Conservation (phyloP, 345 rosid genomes). For the Bruguiera gymnorhiza region DNA sequence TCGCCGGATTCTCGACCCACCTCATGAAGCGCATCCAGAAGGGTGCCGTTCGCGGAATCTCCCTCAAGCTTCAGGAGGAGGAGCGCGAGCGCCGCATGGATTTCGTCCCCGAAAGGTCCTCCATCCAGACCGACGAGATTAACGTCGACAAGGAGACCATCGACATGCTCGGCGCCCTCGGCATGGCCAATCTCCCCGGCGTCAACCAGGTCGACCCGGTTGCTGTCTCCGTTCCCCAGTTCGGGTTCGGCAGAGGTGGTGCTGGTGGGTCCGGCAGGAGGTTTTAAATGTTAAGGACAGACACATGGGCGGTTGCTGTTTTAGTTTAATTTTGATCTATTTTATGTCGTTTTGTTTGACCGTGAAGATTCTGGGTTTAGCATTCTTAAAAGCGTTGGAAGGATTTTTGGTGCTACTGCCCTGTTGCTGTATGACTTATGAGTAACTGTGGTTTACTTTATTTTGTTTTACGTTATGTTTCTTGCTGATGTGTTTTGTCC, state of each 20-base stretch:
- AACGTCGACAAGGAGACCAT: conserved; percentile 28
- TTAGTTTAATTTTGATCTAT: background rate
- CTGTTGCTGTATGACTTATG: background rate
- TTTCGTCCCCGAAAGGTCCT: conserved; percentile 22
- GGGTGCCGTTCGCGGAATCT: conserved; percentile 28
- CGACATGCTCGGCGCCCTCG: conserved; percentile 26
- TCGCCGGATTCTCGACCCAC: conserved; percentile 31
- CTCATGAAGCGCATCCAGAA: conserved; percentile 28
- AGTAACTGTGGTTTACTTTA: background rate
- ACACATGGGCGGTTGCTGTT: background rate
- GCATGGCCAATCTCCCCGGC: conserved; percentile 22
- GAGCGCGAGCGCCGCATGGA: conserved; percentile 33
- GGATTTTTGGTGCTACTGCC: background rate
- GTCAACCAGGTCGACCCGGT: conserved; percentile 19
- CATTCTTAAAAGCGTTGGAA: background rate
- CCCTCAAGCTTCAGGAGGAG: conserved; percentile 28
- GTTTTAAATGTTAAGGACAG: conserved; percentile 16
- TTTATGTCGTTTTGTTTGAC: too few relatives aligned
- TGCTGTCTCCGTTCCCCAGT: conserved; percentile 6
- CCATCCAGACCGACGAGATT: conserved; percentile 21
- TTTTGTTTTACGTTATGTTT: background rate
- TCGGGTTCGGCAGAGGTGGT: conserved; percentile 33
- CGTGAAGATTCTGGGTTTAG: background rate
- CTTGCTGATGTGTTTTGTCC: too few relatives aligned
- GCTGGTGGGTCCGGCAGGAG: conserved; percentile 25